Percentiles rank a stretch among this genome's conserved stretches.
Conservation (phyloP, 371 early-diverging fungal species). For the Mucor mucedo region DNA sequence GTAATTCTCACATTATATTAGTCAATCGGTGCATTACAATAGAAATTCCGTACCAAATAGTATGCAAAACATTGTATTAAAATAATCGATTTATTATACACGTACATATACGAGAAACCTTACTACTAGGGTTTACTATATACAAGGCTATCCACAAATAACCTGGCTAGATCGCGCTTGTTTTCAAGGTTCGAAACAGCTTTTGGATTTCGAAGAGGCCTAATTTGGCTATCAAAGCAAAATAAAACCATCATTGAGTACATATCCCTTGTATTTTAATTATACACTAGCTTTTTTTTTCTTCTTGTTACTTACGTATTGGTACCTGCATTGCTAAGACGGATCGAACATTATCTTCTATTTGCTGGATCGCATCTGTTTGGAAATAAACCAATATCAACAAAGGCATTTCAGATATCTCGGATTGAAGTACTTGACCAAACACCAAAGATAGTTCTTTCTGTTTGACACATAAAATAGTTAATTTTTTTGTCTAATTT, state of each 20-base stretch:
- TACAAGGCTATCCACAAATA: not conserved
- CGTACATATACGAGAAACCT: no score
- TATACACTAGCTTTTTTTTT: not conserved
- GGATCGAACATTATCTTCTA: conserved; percentile 45
- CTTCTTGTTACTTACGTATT: conserved; percentile 41
- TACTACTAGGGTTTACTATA: not conserved
- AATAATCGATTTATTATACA: no score
- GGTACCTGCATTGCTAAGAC: conserved; percentile 49
- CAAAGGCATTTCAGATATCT: conserved; percentile 47
- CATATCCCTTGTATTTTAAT: not conserved
- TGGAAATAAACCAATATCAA: conserved; percentile 45
- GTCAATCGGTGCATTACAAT: no score
- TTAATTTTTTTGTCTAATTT: no score
- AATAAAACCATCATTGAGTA: not conserved
- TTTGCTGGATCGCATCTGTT: conserved; percentile 43
- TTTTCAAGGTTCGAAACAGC: conserved; percentile 29
- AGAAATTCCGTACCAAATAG: no score
- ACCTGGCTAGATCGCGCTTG: not conserved
- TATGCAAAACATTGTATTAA: no score
- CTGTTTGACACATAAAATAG: conserved; percentile 12
- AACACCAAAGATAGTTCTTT: conserved; percentile 29
- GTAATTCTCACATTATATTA: no score
- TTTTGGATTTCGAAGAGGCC: conserved; percentile 57
- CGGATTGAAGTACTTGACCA: conserved; percentile 31
- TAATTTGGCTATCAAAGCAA: conserved; percentile 37